Conservation (phyloP, 2,329 filamentous ascomycete genomes). For the Botrytis cinerea region DNA sequence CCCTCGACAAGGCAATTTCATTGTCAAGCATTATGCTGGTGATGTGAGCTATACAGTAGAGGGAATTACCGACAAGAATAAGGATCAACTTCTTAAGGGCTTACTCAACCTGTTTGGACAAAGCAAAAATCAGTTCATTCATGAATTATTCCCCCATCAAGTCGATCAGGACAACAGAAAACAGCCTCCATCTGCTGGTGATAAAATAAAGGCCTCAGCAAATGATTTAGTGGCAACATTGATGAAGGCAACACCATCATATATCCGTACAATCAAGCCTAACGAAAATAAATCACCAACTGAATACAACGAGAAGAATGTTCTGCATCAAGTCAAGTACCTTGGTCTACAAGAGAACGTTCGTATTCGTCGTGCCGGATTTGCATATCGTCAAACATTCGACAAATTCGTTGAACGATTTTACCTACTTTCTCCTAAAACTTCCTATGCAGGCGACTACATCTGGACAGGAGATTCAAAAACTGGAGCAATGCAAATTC, state of each 20-base stretch:
- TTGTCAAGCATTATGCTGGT: slow-evolving; percentile 98
- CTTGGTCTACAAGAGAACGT: slow-evolving; percentile 99
- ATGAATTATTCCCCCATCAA: slow-evolving; percentile 85
- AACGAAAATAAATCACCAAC: slow-evolving; percentile 97
- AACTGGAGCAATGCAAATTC: slow-evolving; percentile 84
- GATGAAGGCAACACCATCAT: slow-evolving; percentile 96
- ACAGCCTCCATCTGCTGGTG: slow-evolving; percentile 89
- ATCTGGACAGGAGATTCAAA: slow-evolving; percentile 90
- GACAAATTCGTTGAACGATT: slow-evolving; percentile 98
- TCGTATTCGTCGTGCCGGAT: slow-evolving; percentile 91
- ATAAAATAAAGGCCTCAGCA: slow-evolving; percentile 92
- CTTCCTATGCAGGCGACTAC: slow-evolving; percentile 95
- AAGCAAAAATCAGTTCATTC: slow-evolving; percentile 83
- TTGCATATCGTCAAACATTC: slow-evolving; percentile 94
- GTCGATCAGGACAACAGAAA: slow-evolving; percentile 96
- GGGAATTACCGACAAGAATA: slow-evolving; percentile 99
- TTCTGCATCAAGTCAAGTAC: slow-evolving; percentile 98
- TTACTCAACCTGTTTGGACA: slow-evolving; percentile 82
- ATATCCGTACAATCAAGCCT: slow-evolving; percentile 98
- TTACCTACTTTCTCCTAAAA: slow-evolving; percentile 90
- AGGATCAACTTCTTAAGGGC: slow-evolving; percentile 94
- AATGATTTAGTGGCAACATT: slow-evolving; percentile 93
- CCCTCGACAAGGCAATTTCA: slow-evolving; percentile 90
- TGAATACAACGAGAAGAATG: slow-evolving; percentile 89
- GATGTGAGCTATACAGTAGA: slow-evolving; percentile 94